Conservation (phyloP, 192 early-diverging fungal genomes). For the Physocladia obscura region DNA sequence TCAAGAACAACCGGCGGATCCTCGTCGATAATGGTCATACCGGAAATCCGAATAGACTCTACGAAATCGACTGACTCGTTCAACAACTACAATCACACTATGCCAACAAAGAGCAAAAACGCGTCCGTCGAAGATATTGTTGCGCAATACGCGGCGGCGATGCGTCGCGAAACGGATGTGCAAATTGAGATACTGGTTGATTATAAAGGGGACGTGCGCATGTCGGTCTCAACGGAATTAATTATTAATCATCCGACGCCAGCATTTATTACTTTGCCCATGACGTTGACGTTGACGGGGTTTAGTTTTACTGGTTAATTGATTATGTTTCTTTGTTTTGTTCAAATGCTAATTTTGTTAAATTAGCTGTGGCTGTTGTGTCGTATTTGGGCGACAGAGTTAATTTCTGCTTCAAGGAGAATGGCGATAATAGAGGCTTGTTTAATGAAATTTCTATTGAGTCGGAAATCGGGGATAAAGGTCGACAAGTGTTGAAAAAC, state of each 20-base stretch:
- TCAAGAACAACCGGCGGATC: background rate
- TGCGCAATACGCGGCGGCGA: slow-evolving; percentile 28
- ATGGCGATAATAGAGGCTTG: slow-evolving; percentile 45
- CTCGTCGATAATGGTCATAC: background rate
- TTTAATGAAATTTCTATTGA: slow-evolving; percentile 61
- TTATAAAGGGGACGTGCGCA: slow-evolving; percentile 54
- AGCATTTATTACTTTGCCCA: slow-evolving; percentile 56
- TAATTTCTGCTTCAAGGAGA: slow-evolving; percentile 61
- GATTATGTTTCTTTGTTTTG: background rate
- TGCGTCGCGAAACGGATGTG: slow-evolving; percentile 44
- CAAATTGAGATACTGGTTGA: slow-evolving; percentile 55
- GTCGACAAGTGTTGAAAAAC: slow-evolving; percentile 60
- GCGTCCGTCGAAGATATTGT: slow-evolving; percentile 35
- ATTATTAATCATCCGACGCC: slow-evolving; percentile 67
- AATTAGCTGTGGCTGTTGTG: slow-evolving; percentile 52
- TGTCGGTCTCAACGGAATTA: slow-evolving; percentile 54
- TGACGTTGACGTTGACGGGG: slow-evolving; percentile 55
- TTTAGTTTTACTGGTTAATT: slow-evolving; percentile 52
- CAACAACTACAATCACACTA: background rate
- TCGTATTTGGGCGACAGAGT: slow-evolving; percentile 61
- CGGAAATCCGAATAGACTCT: too few species aligned
- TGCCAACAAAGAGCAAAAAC: slow-evolving; percentile 20
- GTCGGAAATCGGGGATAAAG: slow-evolving; percentile 57
- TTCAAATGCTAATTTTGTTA: background rate
- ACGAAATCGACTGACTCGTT: background rate